Base-by-base conservation (phyloP, 768 basidiomycete genomes). In the Lanmaoa pseudosensibilis region DNA sequence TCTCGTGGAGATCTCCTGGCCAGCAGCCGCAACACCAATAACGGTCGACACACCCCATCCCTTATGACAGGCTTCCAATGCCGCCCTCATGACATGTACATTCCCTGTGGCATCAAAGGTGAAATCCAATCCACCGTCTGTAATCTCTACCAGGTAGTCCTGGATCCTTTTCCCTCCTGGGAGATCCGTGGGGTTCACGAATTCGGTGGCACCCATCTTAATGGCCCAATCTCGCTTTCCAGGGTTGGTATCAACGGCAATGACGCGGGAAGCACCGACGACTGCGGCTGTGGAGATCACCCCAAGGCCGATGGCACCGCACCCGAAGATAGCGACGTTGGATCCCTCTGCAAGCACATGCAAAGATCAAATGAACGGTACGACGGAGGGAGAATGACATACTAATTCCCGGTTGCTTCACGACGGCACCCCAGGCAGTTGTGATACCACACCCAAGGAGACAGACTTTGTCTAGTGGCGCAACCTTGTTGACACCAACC, bases 51-150 rank as follows among this genome's bases (percentile, higher is more conserved):
- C 88, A 64, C 97, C 97, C 97, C 97, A 99, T 15, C 97, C 97
- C 71, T 98, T 98, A 75, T 99, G 97, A 73, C 94, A 98, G n/a
- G 94, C 91, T 76, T 99, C 97, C 46, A 99, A 83, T 25, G 97
- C 97, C 47, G 87, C 78, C 58, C 95, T 85, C 95, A 97, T 98
- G 60, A 96, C 94, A 30, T 93, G 77, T 11, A 94, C 90, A 69
- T 97, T 98, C 21, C 97, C 97, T 11, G 97, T 99, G 64, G 88
- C 90, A 67, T 99, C 97, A 67, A 95, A 99, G 13, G 97, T 98
- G 72, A 86, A 98, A 75, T 99, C 97, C 37, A 97, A 78, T 25
- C 97, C 97, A 18, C 97, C 97, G 65, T 99, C 97, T 4, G 96
- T 98, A 62, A 94, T 83, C 68, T 94, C 91, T 45, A 96, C 79